These are phyloP conservation scores for Colletotrichum brevisporum DNA, from an alignment of 2,329 filamentous ascomycete genomes.

Conservation along the genomic window DNA sequence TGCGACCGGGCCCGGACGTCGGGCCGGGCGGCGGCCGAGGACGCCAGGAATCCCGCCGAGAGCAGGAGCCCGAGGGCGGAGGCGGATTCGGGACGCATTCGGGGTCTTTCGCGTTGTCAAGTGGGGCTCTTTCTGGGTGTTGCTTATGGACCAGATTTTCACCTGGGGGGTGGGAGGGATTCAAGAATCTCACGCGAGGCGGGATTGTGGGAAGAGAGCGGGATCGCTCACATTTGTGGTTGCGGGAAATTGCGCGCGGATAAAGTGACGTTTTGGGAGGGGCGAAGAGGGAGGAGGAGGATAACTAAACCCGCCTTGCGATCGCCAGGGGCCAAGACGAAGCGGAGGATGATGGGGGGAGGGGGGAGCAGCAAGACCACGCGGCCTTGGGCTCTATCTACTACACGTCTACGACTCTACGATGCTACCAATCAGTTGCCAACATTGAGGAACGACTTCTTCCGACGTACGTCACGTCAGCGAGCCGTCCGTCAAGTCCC, in stretches of 20 bases:
- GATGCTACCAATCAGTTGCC: neutral
- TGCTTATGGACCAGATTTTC: neutral
- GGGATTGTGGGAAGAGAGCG: slow-evolving; percentile 3
- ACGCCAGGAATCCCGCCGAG: slow-evolving; percentile 7
- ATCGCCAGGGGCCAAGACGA: neutral
- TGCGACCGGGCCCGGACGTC: slow-evolving; percentile 20
- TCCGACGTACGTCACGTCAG: slow-evolving; percentile 10
- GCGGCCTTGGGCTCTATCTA: slow-evolving; percentile 15
- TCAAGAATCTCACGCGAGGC: slow-evolving; percentile 6
- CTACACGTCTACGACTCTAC: no score
- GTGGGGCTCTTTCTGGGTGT: neutral
- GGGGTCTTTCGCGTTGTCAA: neutral
- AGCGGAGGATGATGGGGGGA: neutral
- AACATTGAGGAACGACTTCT: neutral
- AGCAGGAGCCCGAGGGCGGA: slow-evolving; percentile 25
- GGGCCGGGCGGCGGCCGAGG: slow-evolving; percentile 21
- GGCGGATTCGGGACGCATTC: slow-evolving; percentile 26
- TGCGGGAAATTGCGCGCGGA: neutral
- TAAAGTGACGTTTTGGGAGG: no score
- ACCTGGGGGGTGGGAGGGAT: neutral
- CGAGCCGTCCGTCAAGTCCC: neutral
- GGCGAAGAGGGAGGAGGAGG: no score
- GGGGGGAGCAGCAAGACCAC: slow-evolving; percentile 8
- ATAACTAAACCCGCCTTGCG: neutral
- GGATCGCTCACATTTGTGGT: slow-evolving; percentile 28